These are phyloP conservation scores for Glaciozyma martinii DNA, from an alignment of 768 basidiomycete genomes.

Conservation along the genomic window DNA sequence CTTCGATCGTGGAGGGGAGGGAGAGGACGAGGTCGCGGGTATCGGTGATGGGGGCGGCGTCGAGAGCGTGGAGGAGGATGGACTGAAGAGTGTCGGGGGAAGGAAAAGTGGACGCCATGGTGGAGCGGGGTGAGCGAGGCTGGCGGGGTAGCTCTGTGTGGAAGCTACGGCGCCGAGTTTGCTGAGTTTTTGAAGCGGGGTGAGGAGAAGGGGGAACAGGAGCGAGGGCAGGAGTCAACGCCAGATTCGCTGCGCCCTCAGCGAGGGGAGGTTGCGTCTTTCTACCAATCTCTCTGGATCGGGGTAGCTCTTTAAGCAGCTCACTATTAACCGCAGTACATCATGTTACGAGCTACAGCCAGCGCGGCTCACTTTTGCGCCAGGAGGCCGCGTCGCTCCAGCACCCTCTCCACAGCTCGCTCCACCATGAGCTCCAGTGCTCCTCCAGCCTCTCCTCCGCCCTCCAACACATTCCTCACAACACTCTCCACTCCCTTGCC, in stretches of 20 bases:
- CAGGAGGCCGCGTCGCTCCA: background rate
- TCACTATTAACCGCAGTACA: no score
- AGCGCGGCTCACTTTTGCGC: no score
- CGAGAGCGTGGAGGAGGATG: constrained; percentile 28
- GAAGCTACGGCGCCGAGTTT: no score
- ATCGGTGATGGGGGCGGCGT: constrained; percentile 37
- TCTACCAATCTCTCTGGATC: no score
- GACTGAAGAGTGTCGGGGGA: constrained; percentile 13
- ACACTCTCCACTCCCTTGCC: constrained; percentile 86
- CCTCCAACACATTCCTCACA: constrained; percentile 43
- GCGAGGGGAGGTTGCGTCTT: no score
- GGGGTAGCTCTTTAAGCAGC: no score
- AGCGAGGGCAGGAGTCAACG: background rate
- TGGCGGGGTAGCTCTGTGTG: background rate
- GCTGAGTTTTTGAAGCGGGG: no score
- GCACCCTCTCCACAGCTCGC: constrained; percentile 31
- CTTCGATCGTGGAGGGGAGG: constrained; percentile 24
- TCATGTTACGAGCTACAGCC: no score
- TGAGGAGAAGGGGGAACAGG: background rate
- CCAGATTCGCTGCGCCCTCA: no score
- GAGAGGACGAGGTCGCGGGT: constrained; percentile 35
- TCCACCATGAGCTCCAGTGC: constrained; percentile 35
- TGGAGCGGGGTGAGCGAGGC: background rate
- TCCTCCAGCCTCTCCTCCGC: constrained; percentile 27
- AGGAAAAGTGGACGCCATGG: background rate